Conservation (phyloP, 352 stramenopile genomes). For the Aphanomyces stellatus region DNA sequence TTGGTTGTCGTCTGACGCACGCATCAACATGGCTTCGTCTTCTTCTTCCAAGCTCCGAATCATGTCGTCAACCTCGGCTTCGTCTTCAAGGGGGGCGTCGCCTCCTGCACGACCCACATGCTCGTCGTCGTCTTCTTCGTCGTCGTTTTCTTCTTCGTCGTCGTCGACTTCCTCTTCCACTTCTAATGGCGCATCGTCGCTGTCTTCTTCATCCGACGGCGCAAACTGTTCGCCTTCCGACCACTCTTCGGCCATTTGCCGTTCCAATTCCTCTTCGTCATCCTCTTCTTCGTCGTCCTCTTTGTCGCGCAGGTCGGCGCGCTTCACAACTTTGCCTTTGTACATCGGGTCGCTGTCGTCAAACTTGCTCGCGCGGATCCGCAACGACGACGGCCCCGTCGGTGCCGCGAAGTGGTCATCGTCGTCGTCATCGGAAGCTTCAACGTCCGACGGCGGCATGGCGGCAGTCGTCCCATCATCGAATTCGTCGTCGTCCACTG, state of each 20-base stretch:
- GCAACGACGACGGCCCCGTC: slow-evolving; percentile 52
- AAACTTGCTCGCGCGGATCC: slow-evolving; percentile 66
- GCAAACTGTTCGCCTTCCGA: slow-evolving; percentile 77
- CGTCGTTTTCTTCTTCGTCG: slow-evolving; percentile 25
- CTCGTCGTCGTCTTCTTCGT: slow-evolving; percentile 29
- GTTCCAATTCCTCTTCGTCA: slow-evolving; percentile 59
- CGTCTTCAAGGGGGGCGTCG: slow-evolving; percentile 18
- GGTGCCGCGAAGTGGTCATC: slow-evolving; percentile 32
- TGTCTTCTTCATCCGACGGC: slow-evolving; percentile 39
- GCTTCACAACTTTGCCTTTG: slow-evolving; percentile 68
- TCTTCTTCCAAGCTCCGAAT: slow-evolving; percentile 70
- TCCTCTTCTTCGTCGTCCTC: slow-evolving; percentile 24
- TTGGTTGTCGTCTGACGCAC: slow-evolving; percentile 58
- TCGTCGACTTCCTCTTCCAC: slow-evolving; percentile 21
- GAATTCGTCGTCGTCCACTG: slow-evolving; percentile 19
- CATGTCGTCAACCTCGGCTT: slow-evolving; percentile 45
- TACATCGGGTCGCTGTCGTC: slow-evolving; percentile 36
- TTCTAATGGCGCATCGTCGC: slow-evolving; percentile 21
- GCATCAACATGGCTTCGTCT: slow-evolving; percentile 64
- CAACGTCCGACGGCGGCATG: slow-evolving; percentile 7
- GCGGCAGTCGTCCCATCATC: slow-evolving; percentile 16
- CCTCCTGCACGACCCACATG: slow-evolving; percentile 2
- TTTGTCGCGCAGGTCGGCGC: slow-evolving; percentile 35
- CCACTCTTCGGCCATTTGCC: slow-evolving; percentile 32
- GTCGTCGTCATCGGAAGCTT: slow-evolving; percentile 18